Evolutionary conservation across 23 red algal genomes (phyloP).

Genomic region (Gracilaria gracilis): DNA sequence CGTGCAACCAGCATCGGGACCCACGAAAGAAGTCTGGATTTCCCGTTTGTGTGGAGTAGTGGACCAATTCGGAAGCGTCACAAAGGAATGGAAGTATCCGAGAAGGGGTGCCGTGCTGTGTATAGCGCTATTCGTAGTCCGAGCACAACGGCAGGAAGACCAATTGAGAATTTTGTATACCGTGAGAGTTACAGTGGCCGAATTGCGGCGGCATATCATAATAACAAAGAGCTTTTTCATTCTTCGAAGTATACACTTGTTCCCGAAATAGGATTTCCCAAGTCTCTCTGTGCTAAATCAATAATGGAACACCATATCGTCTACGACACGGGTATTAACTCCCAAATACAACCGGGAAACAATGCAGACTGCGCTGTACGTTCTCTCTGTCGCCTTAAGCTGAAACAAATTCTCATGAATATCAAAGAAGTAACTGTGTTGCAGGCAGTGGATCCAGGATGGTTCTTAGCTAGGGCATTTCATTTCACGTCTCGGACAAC

Average conservation of each 20-base stretch:
- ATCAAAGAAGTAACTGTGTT: too few species aligned
- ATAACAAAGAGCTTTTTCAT: not conserved
- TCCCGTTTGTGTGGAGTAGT: conserved; percentile 36
- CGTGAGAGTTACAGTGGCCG: too few species aligned
- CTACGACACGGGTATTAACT: too few species aligned
- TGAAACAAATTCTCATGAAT: too few species aligned
- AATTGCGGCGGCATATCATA: not conserved
- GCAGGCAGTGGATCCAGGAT: too few species aligned
- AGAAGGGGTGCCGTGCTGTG: not conserved
- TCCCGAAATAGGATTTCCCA: not conserved
- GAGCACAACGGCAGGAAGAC: not conserved
- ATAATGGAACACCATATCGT: not conserved
- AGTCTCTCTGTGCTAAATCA: not conserved
- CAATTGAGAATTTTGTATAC: not conserved
- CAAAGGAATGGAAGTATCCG: conserved; percentile 15
- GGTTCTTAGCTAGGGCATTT: too few species aligned
- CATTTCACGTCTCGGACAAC: too few species aligned
- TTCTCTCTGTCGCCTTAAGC: too few species aligned
- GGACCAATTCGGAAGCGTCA: not conserved
- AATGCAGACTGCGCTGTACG: too few species aligned
- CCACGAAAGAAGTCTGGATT: not conserved
- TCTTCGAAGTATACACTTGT: not conserved
- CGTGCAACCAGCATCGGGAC: not conserved
- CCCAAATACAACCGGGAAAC: not conserved
- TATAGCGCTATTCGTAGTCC: not conserved